Evolutionary conservation across 495 filamentous ascomycete genomes (phyloP).

Genomic region (Daldinia concentrica): DNA sequence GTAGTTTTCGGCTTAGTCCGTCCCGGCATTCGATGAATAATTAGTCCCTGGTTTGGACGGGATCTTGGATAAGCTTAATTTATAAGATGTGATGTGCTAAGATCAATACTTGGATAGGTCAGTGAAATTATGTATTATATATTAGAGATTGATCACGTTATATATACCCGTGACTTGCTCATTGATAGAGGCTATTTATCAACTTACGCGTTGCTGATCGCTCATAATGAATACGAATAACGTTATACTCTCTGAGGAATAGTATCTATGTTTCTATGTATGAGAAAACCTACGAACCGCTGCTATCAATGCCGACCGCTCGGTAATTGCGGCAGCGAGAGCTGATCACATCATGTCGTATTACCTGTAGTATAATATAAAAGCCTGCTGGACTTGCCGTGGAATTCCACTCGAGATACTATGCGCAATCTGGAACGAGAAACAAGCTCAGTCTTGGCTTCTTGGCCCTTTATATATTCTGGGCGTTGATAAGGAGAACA

Average conservation of each 20-base stretch:
- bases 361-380: constrained; percentile 41
- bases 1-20: not conserved
- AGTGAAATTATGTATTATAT: constrained; percentile 7
- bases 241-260: constrained; percentile 6
- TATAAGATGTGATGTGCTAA: constrained; percentile 10
- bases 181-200: constrained; percentile 17
- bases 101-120: not conserved
- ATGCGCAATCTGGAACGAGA: constrained; percentile 38
- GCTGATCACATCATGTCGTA: constrained; percentile 37
- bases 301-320: constrained; percentile 33
- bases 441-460: constrained; percentile 45
- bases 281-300: constrained; percentile 4
- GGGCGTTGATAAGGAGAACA: constrained; percentile 33
- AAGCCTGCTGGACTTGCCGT: constrained; percentile 33
- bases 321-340: constrained; percentile 29
- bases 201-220: constrained; percentile 10
- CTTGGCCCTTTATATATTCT: constrained; percentile 31
- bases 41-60: constrained; percentile 10
- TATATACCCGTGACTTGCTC: constrained; percentile 16
- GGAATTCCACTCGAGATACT: constrained; percentile 27
- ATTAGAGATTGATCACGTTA: constrained; percentile 26
- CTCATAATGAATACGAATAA: constrained; percentile 15
- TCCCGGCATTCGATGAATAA: constrained; percentile 21
- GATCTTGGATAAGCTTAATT: constrained; percentile 37
- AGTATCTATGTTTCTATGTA: constrained; percentile 2